These are phyloP conservation scores for Paramyrothecium roridum DNA, from an alignment of 2,329 filamentous ascomycete genomes.

Conservation along the genomic window DNA sequence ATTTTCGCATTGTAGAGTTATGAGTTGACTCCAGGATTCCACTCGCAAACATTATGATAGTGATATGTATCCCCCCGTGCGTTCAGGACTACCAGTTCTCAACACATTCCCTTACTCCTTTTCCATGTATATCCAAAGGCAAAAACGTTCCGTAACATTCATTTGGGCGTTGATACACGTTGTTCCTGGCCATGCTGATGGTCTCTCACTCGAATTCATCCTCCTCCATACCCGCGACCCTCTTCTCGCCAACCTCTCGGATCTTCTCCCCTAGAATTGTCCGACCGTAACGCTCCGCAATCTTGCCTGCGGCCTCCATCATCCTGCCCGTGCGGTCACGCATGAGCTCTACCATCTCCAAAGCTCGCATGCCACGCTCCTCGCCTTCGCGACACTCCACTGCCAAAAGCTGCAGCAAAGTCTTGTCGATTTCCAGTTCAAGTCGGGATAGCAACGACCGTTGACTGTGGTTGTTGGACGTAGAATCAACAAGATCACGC, in stretches of 20 bases:
- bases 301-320: conserved; percentile 85
- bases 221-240: conserved; percentile 58
- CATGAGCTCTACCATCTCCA: conserved; percentile 88
- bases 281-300: conserved; percentile 81
- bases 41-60: no score
- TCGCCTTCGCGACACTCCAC: conserved; percentile 90
- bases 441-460: conserved; percentile 65
- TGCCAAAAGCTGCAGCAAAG: conserved; percentile 82
- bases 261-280: conserved; percentile 87
- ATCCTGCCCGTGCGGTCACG: conserved; percentile 81
- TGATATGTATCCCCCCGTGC: no score
- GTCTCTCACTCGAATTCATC: conserved; percentile 36
- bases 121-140: no score
- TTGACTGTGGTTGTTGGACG: conserved; percentile 55
- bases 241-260: conserved; percentile 72
- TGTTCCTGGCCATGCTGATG: not conserved
- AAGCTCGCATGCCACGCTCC: conserved; percentile 87
- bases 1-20: no score
- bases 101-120: no score
- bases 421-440: conserved; percentile 86
- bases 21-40: no score
- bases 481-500: conserved; percentile 69
- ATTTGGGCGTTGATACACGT: no score
- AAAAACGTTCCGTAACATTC: no score
- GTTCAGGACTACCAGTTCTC: no score